These are phyloP conservation scores for Candida frijolesensis DNA, from an alignment of 1,139 yeast genomes.

Conservation along the genomic window DNA sequence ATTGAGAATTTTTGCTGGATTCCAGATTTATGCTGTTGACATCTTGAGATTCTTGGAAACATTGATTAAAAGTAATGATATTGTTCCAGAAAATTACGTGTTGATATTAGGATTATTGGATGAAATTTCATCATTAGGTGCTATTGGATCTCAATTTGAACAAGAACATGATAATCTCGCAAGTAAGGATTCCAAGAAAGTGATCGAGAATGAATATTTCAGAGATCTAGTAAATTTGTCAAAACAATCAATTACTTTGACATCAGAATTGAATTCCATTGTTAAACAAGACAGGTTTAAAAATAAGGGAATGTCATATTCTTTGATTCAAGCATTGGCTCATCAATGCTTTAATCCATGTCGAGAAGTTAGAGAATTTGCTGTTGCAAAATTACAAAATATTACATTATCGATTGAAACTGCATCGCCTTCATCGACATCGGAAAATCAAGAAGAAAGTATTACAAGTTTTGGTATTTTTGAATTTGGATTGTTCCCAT, in stretches of 20 bases:
- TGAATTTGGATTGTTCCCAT: constrained; percentile 74
- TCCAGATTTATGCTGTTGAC: constrained; percentile 50
- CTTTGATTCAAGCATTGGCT: constrained; percentile 75
- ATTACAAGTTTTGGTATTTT: constrained; percentile 59
- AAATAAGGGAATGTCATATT: constrained; percentile 47
- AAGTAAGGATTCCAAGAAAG: constrained; percentile 18
- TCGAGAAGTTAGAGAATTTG: constrained; percentile 68
- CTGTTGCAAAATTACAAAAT: constrained; percentile 57
- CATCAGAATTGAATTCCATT: constrained; percentile 48
- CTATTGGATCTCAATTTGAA: constrained; percentile 77
- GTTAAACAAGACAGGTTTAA: constrained; percentile 28
- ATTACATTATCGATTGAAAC: constrained; percentile 40
- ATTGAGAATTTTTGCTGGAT: constrained; percentile 58
- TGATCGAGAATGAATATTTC: constrained; percentile 37
- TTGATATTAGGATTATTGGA: constrained; percentile 70
- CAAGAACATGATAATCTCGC: constrained; percentile 48
- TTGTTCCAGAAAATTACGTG: constrained; percentile 58
- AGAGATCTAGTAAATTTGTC: constrained; percentile 60
- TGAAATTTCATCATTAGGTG: constrained; percentile 82
- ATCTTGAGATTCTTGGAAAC: constrained; percentile 54
- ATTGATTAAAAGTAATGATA: constrained; percentile 38
- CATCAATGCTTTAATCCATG: constrained; percentile 91
- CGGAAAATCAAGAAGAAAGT: constrained; percentile 20
- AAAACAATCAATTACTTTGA: constrained; percentile 61
- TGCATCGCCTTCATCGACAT: neutral